Conservation (phyloP, 2,329 filamentous ascomycete species). For the Decorospora gaudefroyi region DNA sequence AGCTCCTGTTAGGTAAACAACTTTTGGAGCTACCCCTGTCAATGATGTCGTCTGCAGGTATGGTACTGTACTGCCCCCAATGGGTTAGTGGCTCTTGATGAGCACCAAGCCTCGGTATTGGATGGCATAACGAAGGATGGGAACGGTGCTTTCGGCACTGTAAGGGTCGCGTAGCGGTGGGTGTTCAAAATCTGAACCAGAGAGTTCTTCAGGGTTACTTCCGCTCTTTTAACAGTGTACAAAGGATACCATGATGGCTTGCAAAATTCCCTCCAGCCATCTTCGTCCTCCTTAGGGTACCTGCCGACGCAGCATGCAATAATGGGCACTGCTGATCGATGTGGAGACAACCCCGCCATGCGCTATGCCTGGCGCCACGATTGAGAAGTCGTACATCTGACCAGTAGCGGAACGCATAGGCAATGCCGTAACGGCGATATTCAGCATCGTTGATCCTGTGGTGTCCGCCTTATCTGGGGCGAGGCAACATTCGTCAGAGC, state of each 20-base stretch:
- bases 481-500: constrained; percentile 13
- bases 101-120: constrained; percentile 15
- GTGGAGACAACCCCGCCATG: constrained; percentile 35
- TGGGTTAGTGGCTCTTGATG: constrained; percentile 22
- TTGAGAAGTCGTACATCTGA: constrained; percentile 7
- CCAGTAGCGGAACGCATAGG: constrained; percentile 27
- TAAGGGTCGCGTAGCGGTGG: no score
- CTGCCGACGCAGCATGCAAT: constrained; percentile 5
- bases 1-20: constrained; percentile 43
- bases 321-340: constrained; percentile 13
- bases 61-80: constrained; percentile 23
- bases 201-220: background rate
- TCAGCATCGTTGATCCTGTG: constrained; percentile 20
- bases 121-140: background rate
- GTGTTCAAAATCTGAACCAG: background rate
- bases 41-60: constrained; percentile 30
- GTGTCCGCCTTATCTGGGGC: constrained; percentile 37
- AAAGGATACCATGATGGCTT: constrained; percentile 24
- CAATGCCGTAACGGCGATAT: constrained; percentile 31
- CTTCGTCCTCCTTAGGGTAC: background rate
- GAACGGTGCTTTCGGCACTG: background rate
- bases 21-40: constrained; percentile 36
- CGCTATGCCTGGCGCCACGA: constrained; percentile 27
- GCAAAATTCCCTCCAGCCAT: background rate
- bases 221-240: background rate